Conservation (phyloP, 1,284 basidiomycete genomes). For the Sphaerobolus stellatus region DNA sequence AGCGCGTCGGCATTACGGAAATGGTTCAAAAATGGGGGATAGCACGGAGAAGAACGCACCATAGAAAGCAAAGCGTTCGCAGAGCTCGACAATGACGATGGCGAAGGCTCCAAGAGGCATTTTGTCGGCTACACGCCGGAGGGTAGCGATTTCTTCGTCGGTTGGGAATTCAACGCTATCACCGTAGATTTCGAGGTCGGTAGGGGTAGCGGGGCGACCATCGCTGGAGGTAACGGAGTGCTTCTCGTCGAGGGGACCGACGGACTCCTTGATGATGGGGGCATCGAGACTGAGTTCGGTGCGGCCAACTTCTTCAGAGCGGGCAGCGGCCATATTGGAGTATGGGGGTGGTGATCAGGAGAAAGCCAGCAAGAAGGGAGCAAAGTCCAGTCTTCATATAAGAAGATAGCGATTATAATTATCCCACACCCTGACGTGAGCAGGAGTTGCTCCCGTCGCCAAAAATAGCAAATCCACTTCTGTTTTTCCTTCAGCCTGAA, state of each 20-base stretch:
- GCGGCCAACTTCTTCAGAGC: background rate
- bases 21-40: background rate
- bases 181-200: conserved; percentile 22
- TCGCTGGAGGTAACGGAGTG: background rate
- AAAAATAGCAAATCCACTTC: too few relatives aligned
- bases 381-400: too few relatives aligned
- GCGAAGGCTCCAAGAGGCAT: conserved; percentile 55
- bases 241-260: background rate
- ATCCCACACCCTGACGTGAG: too few relatives aligned
- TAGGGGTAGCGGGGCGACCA: too few relatives aligned
- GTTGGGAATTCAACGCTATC: conserved; percentile 66
- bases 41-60: conserved; percentile 39
- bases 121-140: conserved; percentile 61
- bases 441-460: too few relatives aligned
- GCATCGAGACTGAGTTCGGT: background rate
- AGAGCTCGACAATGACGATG: conserved; percentile 69
- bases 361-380: too few relatives aligned
- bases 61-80: conserved; percentile 75
- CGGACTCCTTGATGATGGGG: background rate
- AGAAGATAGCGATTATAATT: too few relatives aligned
- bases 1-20: too few relatives aligned
- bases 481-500: too few relatives aligned
- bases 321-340: background rate
- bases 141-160: conserved; percentile 59
- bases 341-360: too few relatives aligned